These are phyloP conservation scores for Chalciporus sphaerocephalus DNA, from an alignment of 768 basidiomycete species.

Conservation along the genomic window DNA sequence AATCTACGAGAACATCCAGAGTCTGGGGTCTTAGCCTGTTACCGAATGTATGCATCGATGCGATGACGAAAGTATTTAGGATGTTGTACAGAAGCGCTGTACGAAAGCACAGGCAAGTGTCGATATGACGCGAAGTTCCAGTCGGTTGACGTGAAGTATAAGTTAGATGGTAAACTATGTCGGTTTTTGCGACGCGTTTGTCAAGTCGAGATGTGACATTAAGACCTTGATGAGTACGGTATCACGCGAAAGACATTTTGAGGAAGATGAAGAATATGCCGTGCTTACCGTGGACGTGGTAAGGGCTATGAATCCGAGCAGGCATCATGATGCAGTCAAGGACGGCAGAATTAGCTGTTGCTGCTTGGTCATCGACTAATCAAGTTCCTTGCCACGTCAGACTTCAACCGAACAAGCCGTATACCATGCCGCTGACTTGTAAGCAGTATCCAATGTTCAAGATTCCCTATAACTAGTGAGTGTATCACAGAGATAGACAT, in stretches of 20 bases:
- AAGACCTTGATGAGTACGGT: background rate
- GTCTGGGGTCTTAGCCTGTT: slow-evolving; percentile 38
- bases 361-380: too few relatives aligned
- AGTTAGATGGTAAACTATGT: background rate
- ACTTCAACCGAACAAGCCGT: too few relatives aligned
- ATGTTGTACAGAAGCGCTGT: slow-evolving; percentile 25
- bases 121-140: slow-evolving; percentile 40
- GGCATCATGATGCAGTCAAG: too few relatives aligned
- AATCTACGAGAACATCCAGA: slow-evolving; percentile 24
- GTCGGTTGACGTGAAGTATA: slow-evolving; percentile 27
- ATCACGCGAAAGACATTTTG: background rate
- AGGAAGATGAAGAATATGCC: background rate
- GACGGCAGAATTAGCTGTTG: too few relatives aligned
- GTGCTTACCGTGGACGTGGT: background rate
- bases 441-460: too few relatives aligned
- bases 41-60: slow-evolving; percentile 32
- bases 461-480: too few relatives aligned
- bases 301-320: too few relatives aligned
- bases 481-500: too few relatives aligned
- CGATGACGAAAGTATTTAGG: slow-evolving; percentile 40
- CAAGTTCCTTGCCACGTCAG: too few relatives aligned
- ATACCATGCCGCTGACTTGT: too few relatives aligned
- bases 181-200: background rate
- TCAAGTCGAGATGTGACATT: background rate
- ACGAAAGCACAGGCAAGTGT: slow-evolving; percentile 38